Percentiles rank a stretch among this genome's conserved stretches.
Evolutionary conservation across 2,329 filamentous ascomycete species (phyloP).

Genomic region (Talaromyces atroroseus): DNA sequence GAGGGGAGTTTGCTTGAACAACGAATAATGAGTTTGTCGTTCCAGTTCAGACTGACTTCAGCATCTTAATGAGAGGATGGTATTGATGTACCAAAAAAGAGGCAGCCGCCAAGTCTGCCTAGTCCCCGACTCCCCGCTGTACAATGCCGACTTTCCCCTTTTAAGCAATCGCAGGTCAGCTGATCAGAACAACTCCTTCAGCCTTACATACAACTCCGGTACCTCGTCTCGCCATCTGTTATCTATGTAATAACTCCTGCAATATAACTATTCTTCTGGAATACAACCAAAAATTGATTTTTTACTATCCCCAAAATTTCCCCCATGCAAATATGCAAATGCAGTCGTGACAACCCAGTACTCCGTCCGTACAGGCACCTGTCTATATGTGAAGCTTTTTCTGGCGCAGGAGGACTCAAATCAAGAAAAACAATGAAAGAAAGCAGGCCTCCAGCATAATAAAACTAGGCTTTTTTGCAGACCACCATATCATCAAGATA

Average conservation of each 20-base stretch:
- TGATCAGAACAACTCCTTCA: not conserved
- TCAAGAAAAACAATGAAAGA: not conserved
- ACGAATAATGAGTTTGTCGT: not conserved
- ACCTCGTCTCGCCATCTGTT: no score
- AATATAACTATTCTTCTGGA: not conserved
- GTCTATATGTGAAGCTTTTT: slow-evolving; percentile 9
- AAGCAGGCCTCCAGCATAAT: not conserved
- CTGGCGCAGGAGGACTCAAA: slow-evolving; percentile 3
- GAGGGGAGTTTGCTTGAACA: slow-evolving; percentile 10
- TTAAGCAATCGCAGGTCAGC: not conserved
- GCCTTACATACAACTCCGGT: not conserved
- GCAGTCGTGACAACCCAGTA: slow-evolving; percentile 11
- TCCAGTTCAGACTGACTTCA: slow-evolving; percentile 8
- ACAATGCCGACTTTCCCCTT: slow-evolving; percentile 4
- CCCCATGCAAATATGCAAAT: slow-evolving; percentile 9
- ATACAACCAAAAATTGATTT: not conserved
- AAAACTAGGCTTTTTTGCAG: not conserved
- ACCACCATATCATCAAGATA: slow-evolving; percentile 1
- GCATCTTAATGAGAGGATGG: not conserved
- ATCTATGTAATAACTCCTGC: not conserved
- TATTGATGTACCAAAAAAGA: not conserved
- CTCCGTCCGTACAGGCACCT: slow-evolving; percentile 12
- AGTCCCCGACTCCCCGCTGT: no score
- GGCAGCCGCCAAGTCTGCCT: slow-evolving; percentile 8
- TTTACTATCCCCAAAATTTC: not conserved